These are phyloP conservation scores for Acidiella bohemica DNA, from an alignment of 495 filamentous ascomycete genomes.

Conservation along the genomic window DNA sequence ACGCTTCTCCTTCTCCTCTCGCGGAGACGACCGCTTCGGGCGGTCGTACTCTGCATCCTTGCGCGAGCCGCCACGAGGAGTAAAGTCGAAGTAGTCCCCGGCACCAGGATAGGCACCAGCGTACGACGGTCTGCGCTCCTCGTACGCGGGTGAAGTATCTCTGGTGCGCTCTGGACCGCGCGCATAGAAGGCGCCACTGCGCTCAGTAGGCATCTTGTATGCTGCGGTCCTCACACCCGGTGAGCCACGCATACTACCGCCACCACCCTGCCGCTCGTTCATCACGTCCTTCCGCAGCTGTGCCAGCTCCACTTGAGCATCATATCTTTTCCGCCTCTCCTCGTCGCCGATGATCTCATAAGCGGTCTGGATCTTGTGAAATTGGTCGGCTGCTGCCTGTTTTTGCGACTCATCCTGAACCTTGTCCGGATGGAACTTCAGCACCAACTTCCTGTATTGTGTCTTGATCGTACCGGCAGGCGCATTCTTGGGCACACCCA, in stretches of 20 bases:
- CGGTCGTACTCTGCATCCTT: slow-evolving; percentile 13
- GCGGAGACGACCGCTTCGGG: slow-evolving; percentile 5
- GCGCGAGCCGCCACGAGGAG: slow-evolving; percentile 6
- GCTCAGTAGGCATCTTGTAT: slow-evolving; percentile 10
- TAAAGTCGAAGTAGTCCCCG: slow-evolving; percentile 18
- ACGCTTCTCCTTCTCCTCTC: not conserved
- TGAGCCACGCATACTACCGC: not conserved
- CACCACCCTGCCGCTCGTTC: slow-evolving; percentile 23
- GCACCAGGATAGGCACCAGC: not conserved
- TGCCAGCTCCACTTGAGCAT: slow-evolving; percentile 55
- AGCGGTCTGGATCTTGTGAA: slow-evolving; percentile 84
- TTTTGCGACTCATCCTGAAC: slow-evolving; percentile 61
- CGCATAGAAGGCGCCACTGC: slow-evolving; percentile 8
- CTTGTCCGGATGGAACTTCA: slow-evolving; percentile 94
- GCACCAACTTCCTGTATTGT: slow-evolving; percentile 80
- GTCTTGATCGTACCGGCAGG: slow-evolving; percentile 59
- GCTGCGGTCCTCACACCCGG: slow-evolving; percentile 7
- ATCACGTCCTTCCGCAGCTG: slow-evolving; percentile 42
- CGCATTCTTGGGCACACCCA: slow-evolving; percentile 67
- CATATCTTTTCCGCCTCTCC: slow-evolving; percentile 54
- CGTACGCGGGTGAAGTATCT: slow-evolving; percentile 7
- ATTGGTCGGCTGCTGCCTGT: slow-evolving; percentile 61
- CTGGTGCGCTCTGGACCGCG: slow-evolving; percentile 6
- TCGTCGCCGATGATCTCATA: slow-evolving; percentile 86
- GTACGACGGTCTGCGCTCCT: slow-evolving; percentile 10